Conservation (phyloP, 257 asterid genomes). For the Solanum megistacrolobum region DNA sequence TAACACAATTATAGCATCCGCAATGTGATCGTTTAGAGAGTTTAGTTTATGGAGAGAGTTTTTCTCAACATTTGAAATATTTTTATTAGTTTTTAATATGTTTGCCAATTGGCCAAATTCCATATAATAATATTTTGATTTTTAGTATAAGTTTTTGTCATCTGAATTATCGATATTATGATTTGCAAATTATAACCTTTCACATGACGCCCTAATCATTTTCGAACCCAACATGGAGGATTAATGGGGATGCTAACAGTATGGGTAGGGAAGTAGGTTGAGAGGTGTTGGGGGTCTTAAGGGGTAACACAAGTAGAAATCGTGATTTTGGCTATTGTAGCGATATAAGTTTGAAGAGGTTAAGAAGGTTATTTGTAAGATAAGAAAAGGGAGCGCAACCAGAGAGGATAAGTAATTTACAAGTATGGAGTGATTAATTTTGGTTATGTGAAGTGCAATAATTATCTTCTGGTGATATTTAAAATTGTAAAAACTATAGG, state of each 20-base stretch:
- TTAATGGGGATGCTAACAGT: neutral
- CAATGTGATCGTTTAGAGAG: no score
- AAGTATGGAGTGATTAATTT: neutral
- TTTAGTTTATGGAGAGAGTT: no score
- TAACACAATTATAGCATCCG: no score
- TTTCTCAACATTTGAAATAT: no score
- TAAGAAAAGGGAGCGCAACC: neutral
- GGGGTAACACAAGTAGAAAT: neutral
- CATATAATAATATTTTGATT: no score
- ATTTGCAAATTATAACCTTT: no score
- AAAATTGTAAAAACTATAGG: neutral
- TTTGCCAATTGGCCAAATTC: no score
- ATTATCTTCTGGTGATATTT: neutral
- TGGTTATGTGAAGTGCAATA: neutral
- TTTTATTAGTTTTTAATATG: no score
- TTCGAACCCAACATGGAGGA: neutral
- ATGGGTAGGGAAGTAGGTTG: neutral
- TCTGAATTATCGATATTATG: no score
- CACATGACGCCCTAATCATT: no score
- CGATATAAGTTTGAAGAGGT: neutral
- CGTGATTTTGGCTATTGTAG: neutral
- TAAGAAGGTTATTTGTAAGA: neutral
- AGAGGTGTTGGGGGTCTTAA: neutral
- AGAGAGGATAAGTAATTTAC: no score
- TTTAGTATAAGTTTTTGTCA: no score